Conservation (phyloP, 139 green algal genomes). For the Monoraphidium neglectum region DNA sequence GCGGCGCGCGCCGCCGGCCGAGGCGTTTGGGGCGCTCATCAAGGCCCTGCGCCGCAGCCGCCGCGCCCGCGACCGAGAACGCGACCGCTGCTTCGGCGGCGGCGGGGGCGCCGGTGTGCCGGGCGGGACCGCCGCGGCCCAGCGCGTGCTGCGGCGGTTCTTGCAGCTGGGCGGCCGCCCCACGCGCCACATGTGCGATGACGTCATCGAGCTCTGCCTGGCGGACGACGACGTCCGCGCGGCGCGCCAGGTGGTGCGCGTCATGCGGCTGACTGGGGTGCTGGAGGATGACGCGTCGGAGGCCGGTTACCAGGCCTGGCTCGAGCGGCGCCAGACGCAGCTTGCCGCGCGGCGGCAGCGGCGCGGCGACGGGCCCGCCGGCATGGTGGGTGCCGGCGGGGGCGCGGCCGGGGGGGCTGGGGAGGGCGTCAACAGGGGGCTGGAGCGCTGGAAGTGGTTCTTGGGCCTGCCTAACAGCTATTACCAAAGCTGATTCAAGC, state of each 20-base stretch:
- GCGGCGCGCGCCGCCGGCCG: conserved; percentile 41
- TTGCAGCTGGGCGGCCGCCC: conserved; percentile 51
- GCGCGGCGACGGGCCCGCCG: conserved; percentile 1
- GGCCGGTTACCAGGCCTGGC: conserved; percentile 18
- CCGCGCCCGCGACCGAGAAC: neutral
- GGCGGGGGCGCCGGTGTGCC: conserved; percentile 39
- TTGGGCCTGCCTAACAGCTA: conserved; percentile 77
- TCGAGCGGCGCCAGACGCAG: conserved; percentile 6
- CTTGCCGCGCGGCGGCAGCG: neutral
- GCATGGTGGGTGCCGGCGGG: neutral
- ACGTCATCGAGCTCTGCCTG: conserved; percentile 47
- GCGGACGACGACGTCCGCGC: conserved; percentile 27
- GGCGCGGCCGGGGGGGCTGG: neutral
- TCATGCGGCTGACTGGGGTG: conserved; percentile 59
- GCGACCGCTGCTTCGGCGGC: neutral
- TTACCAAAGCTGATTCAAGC: conserved; percentile 31
- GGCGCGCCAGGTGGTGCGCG: conserved; percentile 66
- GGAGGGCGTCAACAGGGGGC: conserved; percentile 18
- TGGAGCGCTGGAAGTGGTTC: conserved; percentile 79
- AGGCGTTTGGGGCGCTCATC: conserved; percentile 48
- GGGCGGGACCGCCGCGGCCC: conserved; percentile 29
- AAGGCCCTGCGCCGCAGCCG: neutral
- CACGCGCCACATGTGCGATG: conserved; percentile 60
- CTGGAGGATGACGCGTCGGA: conserved; percentile 3
- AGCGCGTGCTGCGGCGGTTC: conserved; percentile 52